These are phyloP conservation scores for Colletotrichum sp. DNA, from an alignment of 2,329 filamentous ascomycete genomes.

Conservation along the genomic window DNA sequence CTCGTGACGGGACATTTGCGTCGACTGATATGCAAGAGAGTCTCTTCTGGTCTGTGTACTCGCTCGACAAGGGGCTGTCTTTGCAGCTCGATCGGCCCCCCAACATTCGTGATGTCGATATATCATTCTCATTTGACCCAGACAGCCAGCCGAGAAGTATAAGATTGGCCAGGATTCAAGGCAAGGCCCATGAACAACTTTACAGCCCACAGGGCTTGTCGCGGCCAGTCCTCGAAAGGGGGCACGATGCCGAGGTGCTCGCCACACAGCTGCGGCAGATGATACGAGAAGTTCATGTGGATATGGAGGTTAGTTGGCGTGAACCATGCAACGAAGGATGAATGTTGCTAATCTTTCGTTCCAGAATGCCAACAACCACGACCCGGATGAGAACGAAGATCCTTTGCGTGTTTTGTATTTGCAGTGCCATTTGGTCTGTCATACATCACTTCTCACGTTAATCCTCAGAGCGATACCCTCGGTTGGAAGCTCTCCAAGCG, in stretches of 20 bases:
- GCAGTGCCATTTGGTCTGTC: slow-evolving; percentile 36
- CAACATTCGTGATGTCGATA: slow-evolving; percentile 35
- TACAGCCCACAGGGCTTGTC: slow-evolving; percentile 30
- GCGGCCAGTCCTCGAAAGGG: background rate
- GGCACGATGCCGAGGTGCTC: background rate
- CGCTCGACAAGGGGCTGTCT: slow-evolving; percentile 39
- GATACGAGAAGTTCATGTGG: background rate
- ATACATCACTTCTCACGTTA: slow-evolving; percentile 36
- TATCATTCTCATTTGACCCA: slow-evolving; percentile 25
- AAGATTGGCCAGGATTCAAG: slow-evolving; percentile 30
- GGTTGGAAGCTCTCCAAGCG: background rate
- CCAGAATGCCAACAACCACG: background rate
- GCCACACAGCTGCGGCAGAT: background rate
- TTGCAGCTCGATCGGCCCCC: slow-evolving; percentile 38
- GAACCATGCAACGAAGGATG: background rate
- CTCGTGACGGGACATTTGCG: background rate
- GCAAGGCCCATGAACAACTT: slow-evolving; percentile 35
- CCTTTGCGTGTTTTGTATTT: slow-evolving; percentile 33
- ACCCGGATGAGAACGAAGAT: slow-evolving; percentile 11
- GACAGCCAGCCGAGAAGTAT: slow-evolving; percentile 21
- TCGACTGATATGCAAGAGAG: slow-evolving; percentile 8
- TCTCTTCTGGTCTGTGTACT: slow-evolving; percentile 41
- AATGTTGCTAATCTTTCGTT: background rate
- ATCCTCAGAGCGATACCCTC: slow-evolving; percentile 32
- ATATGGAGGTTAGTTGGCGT: background rate